phyloP scores from a whole-genome alignment of 371 early-diverging fungal genomes.

The Umbelopsis sp. region DNA sequence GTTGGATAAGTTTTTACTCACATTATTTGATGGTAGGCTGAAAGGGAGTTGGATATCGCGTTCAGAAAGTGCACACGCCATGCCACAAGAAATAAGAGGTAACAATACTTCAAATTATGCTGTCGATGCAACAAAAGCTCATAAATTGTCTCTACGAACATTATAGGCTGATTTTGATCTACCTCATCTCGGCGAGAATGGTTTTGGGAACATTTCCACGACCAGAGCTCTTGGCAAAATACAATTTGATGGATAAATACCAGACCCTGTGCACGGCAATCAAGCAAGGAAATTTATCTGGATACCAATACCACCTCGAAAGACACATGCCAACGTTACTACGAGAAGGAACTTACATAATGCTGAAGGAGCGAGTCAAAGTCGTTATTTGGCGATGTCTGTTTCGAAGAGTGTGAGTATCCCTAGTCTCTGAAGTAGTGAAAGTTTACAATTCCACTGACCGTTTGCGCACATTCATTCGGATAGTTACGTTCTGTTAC shows the following conservation, averaged over 20 bases:
- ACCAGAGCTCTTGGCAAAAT: conserved; percentile 34
- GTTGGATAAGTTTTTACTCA: background rate
- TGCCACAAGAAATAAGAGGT: conserved; percentile 20
- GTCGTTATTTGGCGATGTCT: conserved; percentile 49
- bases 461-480: background rate
- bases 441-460: background rate
- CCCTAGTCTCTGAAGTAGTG: background rate
- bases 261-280: conserved; percentile 25
- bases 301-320: conserved; percentile 36
- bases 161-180: conserved; percentile 46
- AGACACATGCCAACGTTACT: conserved; percentile 36
- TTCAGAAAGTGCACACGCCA: conserved; percentile 48
- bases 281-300: conserved; percentile 37
- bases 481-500: background rate
- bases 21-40: conserved; percentile 36
- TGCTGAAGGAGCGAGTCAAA: conserved; percentile 39
- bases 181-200: conserved; percentile 57
- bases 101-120: background rate
- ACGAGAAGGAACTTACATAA: conserved; percentile 30
- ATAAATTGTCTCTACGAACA: conserved; percentile 2
- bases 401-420: conserved; percentile 37
- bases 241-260: conserved; percentile 36
- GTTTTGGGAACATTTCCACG: conserved; percentile 52
- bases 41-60: conserved; percentile 49
- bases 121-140: conserved; percentile 16